Evolutionary conservation across 2,329 filamentous ascomycete species (phyloP).

Genomic region (Calonectria multiphialidica): DNA sequence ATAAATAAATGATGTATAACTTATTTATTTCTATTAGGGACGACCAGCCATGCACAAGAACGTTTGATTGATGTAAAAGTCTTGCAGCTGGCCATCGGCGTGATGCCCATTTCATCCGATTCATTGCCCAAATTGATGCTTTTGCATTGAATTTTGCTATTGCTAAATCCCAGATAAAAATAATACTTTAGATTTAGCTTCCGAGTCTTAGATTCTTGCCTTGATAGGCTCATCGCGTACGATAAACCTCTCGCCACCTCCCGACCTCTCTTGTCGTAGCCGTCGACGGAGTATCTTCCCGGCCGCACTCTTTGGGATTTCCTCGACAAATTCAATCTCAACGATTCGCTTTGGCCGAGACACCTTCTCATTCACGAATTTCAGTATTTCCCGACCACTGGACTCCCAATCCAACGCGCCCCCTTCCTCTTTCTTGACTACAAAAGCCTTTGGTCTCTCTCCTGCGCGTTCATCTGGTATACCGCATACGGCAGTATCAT

Average conservation of each 20-base stretch:
- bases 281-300: slow-evolving; percentile 39
- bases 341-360: slow-evolving; percentile 68
- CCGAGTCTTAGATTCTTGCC: neutral
- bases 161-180: too few species aligned
- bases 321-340: slow-evolving; percentile 62
- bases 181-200: neutral
- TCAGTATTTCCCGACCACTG: slow-evolving; percentile 39
- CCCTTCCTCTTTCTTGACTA: slow-evolving; percentile 56
- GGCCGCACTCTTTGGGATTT: slow-evolving; percentile 71
- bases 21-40: too few species aligned
- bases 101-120: too few species aligned
- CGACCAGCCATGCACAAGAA: too few species aligned
- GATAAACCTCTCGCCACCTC: neutral
- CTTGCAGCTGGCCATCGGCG: too few species aligned
- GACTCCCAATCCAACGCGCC: slow-evolving; percentile 46
- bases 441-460: slow-evolving; percentile 68
- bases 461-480: slow-evolving; percentile 67
- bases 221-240: neutral
- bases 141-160: too few species aligned
- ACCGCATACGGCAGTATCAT: slow-evolving; percentile 68
- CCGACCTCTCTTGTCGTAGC: neutral
- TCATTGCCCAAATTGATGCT: too few species aligned
- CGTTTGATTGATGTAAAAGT: too few species aligned
- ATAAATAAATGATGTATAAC: too few species aligned
- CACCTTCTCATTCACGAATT: slow-evolving; percentile 65